Evolutionary conservation across 805 yeast species (phyloP), one percentile per base, ranked within the genome.

Genomic region (Cyberlindnera misumaiensis): DNA sequence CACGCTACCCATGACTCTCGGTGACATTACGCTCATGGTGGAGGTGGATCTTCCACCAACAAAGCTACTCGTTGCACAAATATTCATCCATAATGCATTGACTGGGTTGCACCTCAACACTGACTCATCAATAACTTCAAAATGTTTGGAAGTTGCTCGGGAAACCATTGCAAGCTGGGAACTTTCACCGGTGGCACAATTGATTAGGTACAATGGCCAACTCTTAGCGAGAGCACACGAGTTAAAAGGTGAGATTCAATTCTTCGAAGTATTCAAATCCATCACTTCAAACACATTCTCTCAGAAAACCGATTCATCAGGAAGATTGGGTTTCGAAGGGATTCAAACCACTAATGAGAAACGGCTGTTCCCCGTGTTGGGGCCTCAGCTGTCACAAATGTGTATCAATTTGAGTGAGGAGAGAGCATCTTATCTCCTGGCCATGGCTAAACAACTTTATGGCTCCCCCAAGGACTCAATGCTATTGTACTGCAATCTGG

Each of bases 381-480:
- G 11, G 16, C 14, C 29, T 20, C 13, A n/a, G 14, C 8, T 13
- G 18, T 9, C 14, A 13, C 35, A 15, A 9, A 7, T 14, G 20
- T 11, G 24, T 20, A 20, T 8, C 5, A 20, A 20, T 8, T 20
- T 20, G 16, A 15, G 16, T 17, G 25, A 26, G 2, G 6, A 6
- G 11, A 12, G 16, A n/a, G 8, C 8, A 15, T n/a, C 16, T 7
- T 34, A 34, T 16, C 15, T 20, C 11, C 28, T 34, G 8, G 50
- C 53, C 3, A n/a, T 51, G 18, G 36, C 28, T 6, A 29, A 31
- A 20, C 60, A 55, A 32, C 27, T 39, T 6, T 29, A 26, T 5
- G 52, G 52, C 10, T 30, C 45, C 4, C 16, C 45, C 11, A 16
- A 30, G 3, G 45, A 54, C 2, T 45, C 46, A 17, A 39, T 42